A percentile compares a stretch with the other conserved stretches of the same genome.
Evolutionary conservation across 2,329 filamentous ascomycete species (phyloP).

Genomic region (Nemania abortiva): DNA sequence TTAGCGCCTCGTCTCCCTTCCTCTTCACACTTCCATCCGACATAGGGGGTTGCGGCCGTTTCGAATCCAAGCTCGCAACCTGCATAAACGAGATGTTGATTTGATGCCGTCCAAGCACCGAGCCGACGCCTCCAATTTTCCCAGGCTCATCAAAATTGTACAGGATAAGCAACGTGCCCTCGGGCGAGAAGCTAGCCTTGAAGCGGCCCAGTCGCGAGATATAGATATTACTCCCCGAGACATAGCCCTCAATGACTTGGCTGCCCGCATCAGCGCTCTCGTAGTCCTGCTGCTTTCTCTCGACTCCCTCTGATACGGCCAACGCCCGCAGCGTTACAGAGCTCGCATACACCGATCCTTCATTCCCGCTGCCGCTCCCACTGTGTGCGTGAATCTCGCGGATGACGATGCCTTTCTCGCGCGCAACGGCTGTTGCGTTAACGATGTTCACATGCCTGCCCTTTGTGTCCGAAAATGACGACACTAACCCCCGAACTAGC

Average conservation of each 20-base stretch:
- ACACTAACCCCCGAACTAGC: conserved; percentile 79
- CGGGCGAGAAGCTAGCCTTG: conserved; percentile 77
- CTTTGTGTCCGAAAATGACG: conserved; percentile 74
- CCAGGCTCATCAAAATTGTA: conserved; percentile 85
- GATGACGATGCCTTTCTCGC: conserved; percentile 81
- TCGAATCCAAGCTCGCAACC: conserved; percentile 38
- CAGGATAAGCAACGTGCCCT: conserved; percentile 80
- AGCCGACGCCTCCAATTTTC: conserved; percentile 85
- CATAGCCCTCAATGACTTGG: conserved; percentile 73
- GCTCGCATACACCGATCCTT: conserved; percentile 74
- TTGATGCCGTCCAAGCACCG: conserved; percentile 73
- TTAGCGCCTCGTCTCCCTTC: conserved; percentile 75
- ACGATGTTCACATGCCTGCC: conserved; percentile 83
- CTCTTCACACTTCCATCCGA: conserved; percentile 48
- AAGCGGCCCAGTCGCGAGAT: conserved; percentile 82
- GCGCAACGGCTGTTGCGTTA: conserved; percentile 80
- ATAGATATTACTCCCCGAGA: conserved; percentile 71
- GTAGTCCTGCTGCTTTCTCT: conserved; percentile 9
- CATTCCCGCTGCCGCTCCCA: conserved; percentile 56
- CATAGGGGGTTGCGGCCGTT: not conserved
- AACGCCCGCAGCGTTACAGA: conserved; percentile 76
- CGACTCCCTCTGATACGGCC: conserved; percentile 41
- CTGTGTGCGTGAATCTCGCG: conserved; percentile 75
- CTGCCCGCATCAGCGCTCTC: conserved; percentile 9
- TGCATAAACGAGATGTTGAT: conserved; percentile 87